phyloP scores from a whole-genome alignment of 805 yeast genomes.

The Scheffersomyces amazonensis region DNA sequence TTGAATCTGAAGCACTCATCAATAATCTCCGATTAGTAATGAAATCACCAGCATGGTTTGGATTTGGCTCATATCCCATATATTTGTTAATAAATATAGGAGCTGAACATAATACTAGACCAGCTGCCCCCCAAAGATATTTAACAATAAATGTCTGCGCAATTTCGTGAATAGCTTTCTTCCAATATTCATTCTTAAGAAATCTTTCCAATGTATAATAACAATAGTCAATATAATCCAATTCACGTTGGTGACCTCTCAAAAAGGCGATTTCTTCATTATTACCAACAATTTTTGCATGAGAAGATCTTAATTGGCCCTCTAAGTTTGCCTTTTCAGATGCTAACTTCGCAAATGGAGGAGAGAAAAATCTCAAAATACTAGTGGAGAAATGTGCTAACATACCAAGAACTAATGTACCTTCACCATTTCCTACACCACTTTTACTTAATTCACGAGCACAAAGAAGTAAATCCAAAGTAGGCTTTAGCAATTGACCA shows the following conservation, averaged over 20 bases:
- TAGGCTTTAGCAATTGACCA: slow-evolving; percentile 80
- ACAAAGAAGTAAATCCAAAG: slow-evolving; percentile 73
- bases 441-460: slow-evolving; percentile 69
- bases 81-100: slow-evolving; percentile 74
- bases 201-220: slow-evolving; percentile 81
- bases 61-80: slow-evolving; percentile 41
- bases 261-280: slow-evolving; percentile 86
- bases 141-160: slow-evolving; percentile 87
- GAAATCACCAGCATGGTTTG: slow-evolving; percentile 70
- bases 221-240: slow-evolving; percentile 70
- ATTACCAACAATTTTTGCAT: slow-evolving; percentile 74
- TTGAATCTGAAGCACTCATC: slow-evolving; percentile 80
- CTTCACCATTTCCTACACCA: slow-evolving; percentile 73
- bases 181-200: slow-evolving; percentile 69
- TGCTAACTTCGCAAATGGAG: slow-evolving; percentile 83
- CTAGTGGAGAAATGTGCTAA: slow-evolving; percentile 80
- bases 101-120: slow-evolving; percentile 79
- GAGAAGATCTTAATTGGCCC: slow-evolving; percentile 79
- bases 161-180: slow-evolving; percentile 75
- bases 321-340: slow-evolving; percentile 75
- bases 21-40: slow-evolving; percentile 84
- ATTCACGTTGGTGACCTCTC: slow-evolving; percentile 77
- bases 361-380: slow-evolving; percentile 71
- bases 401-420: slow-evolving; percentile 72
- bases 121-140: slow-evolving; percentile 96